Conservation (phyloP, 1,284 basidiomycete species). For the Cryptococcus sp. region DNA sequence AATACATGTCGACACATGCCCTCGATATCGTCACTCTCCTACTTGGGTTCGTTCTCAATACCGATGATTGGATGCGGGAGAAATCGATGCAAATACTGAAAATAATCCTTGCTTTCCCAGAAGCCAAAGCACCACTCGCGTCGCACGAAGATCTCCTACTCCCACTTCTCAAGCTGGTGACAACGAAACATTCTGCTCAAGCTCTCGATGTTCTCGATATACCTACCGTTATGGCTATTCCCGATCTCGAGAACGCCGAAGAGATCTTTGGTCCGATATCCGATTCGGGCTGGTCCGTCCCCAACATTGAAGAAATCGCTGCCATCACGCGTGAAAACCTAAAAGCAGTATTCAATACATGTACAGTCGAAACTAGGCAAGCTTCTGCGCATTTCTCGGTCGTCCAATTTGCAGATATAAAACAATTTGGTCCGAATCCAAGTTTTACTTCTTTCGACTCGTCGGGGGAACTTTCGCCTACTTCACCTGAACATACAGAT, state of each 20-base stretch:
- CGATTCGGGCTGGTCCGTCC: conserved; percentile 79
- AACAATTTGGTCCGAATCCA: conserved; percentile 11
- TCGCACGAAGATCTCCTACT: conserved; percentile 79
- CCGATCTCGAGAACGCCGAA: conserved; percentile 48
- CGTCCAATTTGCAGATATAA: conserved; percentile 45
- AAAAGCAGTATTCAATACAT: conserved; percentile 77
- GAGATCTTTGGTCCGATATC: conserved; percentile 76
- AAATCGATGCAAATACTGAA: conserved; percentile 84
- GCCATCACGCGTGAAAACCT: conserved; percentile 69
- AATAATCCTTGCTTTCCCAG: conserved; percentile 78
- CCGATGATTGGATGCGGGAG: conserved; percentile 73
- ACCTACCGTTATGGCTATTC: conserved; percentile 59
- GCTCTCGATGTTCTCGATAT: conserved; percentile 90
- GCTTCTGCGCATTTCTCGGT: conserved; percentile 46
- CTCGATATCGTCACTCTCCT: conserved; percentile 76
- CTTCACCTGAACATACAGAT: background rate
- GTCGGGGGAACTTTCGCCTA: conserved; percentile 10
- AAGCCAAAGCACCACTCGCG: conserved; percentile 68
- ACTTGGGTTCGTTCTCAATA: conserved; percentile 80
- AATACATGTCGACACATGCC: conserved; percentile 61
- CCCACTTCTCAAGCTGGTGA: conserved; percentile 79
- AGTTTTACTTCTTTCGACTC: conserved; percentile 12
- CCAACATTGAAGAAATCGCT: conserved; percentile 60
- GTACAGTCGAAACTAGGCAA: conserved; percentile 58
- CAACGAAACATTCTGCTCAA: conserved; percentile 75